These are phyloP conservation scores for Phylloporus sp. DNA, from an alignment of 768 basidiomycete genomes.

Conservation along the genomic window DNA sequence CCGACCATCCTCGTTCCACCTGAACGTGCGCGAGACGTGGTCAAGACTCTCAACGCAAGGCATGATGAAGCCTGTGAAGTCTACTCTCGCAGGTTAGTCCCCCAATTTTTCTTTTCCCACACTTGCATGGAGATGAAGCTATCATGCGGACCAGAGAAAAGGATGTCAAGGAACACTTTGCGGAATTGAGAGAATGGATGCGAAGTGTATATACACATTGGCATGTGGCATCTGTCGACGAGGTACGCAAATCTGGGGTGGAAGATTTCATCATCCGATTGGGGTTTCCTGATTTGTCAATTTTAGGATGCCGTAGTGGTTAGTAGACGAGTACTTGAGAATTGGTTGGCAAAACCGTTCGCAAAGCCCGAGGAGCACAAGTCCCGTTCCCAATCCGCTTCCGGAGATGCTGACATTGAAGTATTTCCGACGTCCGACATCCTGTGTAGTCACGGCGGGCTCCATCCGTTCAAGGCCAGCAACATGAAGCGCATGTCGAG, in stretches of 20 bases:
- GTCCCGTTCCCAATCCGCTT: conserved; percentile 14
- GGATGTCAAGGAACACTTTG: conserved; percentile 40
- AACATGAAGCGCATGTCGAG: conserved; percentile 65
- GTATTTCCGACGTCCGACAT: conserved; percentile 40
- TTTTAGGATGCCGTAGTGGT: conserved; percentile 52
- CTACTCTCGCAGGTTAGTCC: conserved; percentile 44
- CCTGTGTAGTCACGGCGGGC: conserved; percentile 53
- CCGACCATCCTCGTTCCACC: conserved; percentile 44
- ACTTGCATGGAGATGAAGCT: conserved; percentile 12
- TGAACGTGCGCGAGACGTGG: conserved; percentile 45
- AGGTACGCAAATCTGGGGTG: conserved; percentile 37
- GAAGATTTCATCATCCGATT: conserved; percentile 6
- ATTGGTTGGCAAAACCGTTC: conserved; percentile 48
- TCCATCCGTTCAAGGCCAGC: conserved; percentile 55
- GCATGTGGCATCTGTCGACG: conserved; percentile 43
- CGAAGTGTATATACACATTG: conserved; percentile 59
- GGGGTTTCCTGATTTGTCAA: conserved; percentile 13
- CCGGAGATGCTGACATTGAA: conserved; percentile 19
- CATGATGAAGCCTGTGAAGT: conserved; percentile 51
- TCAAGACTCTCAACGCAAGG: conserved; percentile 48
- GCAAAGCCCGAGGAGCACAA: conserved; percentile 19
- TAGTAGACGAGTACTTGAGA: conserved; percentile 54
- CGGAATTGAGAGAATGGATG: conserved; percentile 47
- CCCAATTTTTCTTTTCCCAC: conserved; percentile 13
- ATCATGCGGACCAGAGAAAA: conserved; percentile 38